Percentiles rank a stretch among this genome's conserved stretches.
Evolutionary conservation across 345 rosid species (phyloP).

Genomic region (Sisymbrium irio): DNA sequence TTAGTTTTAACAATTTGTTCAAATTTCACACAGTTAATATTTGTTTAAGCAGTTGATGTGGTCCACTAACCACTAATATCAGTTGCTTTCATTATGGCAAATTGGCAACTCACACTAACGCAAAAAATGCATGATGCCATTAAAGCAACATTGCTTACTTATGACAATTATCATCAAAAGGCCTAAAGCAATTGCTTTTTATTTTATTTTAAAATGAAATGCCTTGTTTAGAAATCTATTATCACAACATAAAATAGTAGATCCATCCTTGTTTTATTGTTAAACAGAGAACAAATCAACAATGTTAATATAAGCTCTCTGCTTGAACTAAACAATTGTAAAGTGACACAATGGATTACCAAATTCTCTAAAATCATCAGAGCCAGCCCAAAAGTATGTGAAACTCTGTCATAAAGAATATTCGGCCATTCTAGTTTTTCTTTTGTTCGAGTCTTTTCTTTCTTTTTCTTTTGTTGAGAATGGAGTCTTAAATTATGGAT

Average conservation of each 20-base stretch:
- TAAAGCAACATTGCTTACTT: not conserved
- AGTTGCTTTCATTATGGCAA: not conserved
- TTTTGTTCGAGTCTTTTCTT: not conserved
- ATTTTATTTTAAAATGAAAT: too few species aligned
- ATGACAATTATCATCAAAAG: not conserved
- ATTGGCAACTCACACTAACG: not conserved
- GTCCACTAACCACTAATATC: slow-evolving; percentile 16
- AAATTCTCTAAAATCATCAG: not conserved
- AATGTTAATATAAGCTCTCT: not conserved
- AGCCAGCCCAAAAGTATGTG: not conserved
- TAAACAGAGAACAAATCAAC: not conserved
- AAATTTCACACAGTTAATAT: not conserved
- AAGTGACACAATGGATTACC: not conserved
- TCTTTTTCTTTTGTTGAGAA: not conserved
- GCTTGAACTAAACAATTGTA: not conserved
- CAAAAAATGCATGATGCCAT: not conserved
- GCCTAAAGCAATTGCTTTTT: slow-evolving; percentile 1
- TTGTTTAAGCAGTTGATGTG: not conserved
- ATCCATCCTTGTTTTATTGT: not conserved
- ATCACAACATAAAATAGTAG: not conserved
- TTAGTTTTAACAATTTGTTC: not conserved
- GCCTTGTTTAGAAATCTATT: not conserved
- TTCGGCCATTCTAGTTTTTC: too few species aligned
- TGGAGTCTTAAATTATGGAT: not conserved
- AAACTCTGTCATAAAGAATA: too few species aligned